Percentiles rank a stretch among this genome's conserved stretches.
These are phyloP conservation scores for Lepidium sativum DNA, from an alignment of 345 rosid genomes.

Conservation along the genomic window DNA sequence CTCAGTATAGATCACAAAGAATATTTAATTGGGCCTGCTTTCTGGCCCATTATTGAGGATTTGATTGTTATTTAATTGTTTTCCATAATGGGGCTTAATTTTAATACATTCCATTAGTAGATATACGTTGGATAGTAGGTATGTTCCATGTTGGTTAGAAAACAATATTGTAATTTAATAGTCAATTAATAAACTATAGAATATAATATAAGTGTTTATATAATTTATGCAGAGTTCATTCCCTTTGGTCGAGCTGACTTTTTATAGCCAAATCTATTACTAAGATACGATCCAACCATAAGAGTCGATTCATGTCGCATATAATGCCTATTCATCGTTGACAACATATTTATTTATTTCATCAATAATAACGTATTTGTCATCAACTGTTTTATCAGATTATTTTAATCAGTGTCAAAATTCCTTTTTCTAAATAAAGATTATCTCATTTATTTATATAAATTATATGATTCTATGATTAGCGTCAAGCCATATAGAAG, in stretches of 20 bases:
- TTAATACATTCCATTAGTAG: not conserved
- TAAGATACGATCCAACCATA: conserved; percentile 16
- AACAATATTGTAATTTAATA: not conserved
- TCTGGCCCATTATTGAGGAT: not conserved
- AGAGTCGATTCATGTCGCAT: conserved; percentile 12
- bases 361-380: not conserved
- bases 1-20: too few species aligned
- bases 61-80: not conserved
- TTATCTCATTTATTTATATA: too few species aligned
- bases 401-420: not conserved
- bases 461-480: conserved; percentile 9
- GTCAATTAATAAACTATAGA: conserved; percentile 15
- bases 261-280: not conserved
- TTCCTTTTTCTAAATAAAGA: too few species aligned
- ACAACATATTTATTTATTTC: not conserved
- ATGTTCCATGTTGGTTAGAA: not conserved
- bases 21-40: not conserved
- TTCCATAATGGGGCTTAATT: not conserved
- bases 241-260: conserved; percentile 23
- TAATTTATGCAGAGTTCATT: conserved; percentile 10
- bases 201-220: not conserved
- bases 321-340: conserved; percentile 1
- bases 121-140: conserved; percentile 10
- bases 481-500: not conserved
- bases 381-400: not conserved